Base-by-base conservation (phyloP, 306 rosid genomes). In the Fagus sylvatica region DNA sequence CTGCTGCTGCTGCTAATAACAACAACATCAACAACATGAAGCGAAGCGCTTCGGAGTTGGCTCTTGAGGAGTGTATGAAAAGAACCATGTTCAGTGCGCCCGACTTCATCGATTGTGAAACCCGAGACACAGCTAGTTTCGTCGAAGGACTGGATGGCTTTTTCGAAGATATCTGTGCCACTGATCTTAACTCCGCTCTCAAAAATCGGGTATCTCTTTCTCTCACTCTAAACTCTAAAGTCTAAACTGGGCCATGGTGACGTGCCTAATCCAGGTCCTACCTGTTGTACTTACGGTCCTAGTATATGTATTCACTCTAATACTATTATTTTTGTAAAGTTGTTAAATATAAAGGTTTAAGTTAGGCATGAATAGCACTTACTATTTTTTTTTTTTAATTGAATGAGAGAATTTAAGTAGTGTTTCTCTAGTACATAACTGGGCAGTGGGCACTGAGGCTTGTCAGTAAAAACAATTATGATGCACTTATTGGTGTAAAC, bases 21-120 rank as follows among this genome's bases (percentile, higher is more conserved):
- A 22, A 22, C 28, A 22, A 22, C 28, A 22, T 22, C 28, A 22
- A 22, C 28, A 85, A 79, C 12, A 51, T 80, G 82, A 75, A 79
- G 81, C 78, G 81, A 33, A 91, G 83, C 78, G 34, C 80, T 22
- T 86, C 94, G 37, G 97, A 86, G 74, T 71, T 80, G n/a, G 90
- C 76, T 66, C 56, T 85, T 0, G 83, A 84, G 3, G 91, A 84
- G 71, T 84, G 71, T 72, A 56, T 85, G 0, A 79, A 54, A 48
- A 79, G 62, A 41, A 40, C 69, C 68, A 42, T 66, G 36, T 22
- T 22, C 28, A 32, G 40, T 17, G 57, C 11, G 6, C 34, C 62
- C 1, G 78, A 67, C 28, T 53, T 65, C n/a, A 30, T 72, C 62
- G 48, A 53, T 16, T 22, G 28, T 22, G 71, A 36, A 65, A 6